Base-by-base conservation (phyloP, 2,329 filamentous ascomycete species). In the Nectriaceae sp. region DNA sequence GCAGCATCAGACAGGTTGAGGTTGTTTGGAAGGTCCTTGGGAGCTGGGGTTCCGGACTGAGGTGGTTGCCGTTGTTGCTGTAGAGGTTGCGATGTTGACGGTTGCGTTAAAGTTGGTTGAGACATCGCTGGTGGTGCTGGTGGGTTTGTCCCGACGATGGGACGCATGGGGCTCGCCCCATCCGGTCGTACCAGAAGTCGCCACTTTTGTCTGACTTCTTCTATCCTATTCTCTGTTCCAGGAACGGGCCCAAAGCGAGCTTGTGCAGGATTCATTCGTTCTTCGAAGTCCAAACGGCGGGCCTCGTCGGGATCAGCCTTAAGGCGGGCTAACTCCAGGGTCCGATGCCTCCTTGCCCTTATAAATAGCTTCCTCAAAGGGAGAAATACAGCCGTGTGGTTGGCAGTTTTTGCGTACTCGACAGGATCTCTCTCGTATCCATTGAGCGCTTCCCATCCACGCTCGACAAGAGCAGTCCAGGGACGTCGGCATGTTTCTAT, bases 321-420 rank as follows among this genome's bases (percentile, higher is more conserved):
- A 18, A 84, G 68, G 1, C 79, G 73, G 10, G 64, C 59, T 11
- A 83, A 66, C 59, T 84, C 80, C 0, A 70, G 65, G 6, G 75
- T 73, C 4, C 81, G 74, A 50, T 83, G 76, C 49, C 70, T 74
- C 35, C 70, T 72, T 1, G 80, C 79, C 52, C 78, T 77, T 44
- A 74, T 57, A 57, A 80, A 80, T 1, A 84, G 70, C 53, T 76
- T 81, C 40, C 75, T 74, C 40, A 84, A 65, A 0, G 80, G 79
- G 37, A 80, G 59, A 68, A 79, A 79, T 3, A 82, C 74, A 1
- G 75, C 74, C 10, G 73, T 67, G 35, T 78, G 73, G 48, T 73
- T 72, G 2, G 70, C 65, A 44, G 74, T 73, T 54, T 70, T 74
- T 22, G 75, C 67, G 22, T 76, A 60, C 35, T 80, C 75, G 1